Evolutionary conservation across 345 rosid genomes (phyloP), one percentile per base, ranked within the genome.

Genomic region (Draba incana): DNA sequence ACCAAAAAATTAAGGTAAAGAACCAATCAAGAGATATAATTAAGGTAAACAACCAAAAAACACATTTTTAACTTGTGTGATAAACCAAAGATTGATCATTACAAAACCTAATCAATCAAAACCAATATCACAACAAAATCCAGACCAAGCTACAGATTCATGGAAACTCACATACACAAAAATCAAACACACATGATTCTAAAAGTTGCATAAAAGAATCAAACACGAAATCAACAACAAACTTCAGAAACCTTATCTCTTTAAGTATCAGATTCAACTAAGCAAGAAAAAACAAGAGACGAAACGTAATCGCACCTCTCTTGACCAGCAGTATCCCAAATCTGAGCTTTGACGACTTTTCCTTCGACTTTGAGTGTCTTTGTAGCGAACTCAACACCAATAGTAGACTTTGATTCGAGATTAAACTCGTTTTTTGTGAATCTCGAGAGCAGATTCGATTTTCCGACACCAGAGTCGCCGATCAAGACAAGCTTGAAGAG

Each of bases 251-350:
- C 38, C 47, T 4, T 15, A 33, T 45, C 52, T 16, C 38, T 35
- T 31, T 33, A 35, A 39, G 35, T 16, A 52, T 14, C 25, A 37
- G 12, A 55, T 16, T 48, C 59, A 64, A 13, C 47, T 8, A 54
- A 62, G 23, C 12, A 62, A 15, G n/a, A 45, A 24, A 47, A 10
- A 54, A 42, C 5, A 44, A 25, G 47, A 47, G 43, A 14, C 0
- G 27, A 56, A 4, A 57, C 16, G 65, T 37, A 9, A 55, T 39
- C 56, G 31, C 2, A 74, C 78, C 78, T 74, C 58, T 74, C 78
- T 68, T 74, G 78, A 61, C 78, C 78, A 74, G 78, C 78, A 24
- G 78, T 74, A 39, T 74, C 78, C 79, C 75, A 76, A 58, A 76
- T 76, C 76, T 76, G 79, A 70, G 79, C 79, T 70, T 76, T 76